A percentile compares a stretch with the other conserved stretches of the same genome.
These are phyloP conservation scores for Colletotrichum sublineola DNA, from an alignment of 2,329 filamentous ascomycete genomes.

Conservation along the genomic window DNA sequence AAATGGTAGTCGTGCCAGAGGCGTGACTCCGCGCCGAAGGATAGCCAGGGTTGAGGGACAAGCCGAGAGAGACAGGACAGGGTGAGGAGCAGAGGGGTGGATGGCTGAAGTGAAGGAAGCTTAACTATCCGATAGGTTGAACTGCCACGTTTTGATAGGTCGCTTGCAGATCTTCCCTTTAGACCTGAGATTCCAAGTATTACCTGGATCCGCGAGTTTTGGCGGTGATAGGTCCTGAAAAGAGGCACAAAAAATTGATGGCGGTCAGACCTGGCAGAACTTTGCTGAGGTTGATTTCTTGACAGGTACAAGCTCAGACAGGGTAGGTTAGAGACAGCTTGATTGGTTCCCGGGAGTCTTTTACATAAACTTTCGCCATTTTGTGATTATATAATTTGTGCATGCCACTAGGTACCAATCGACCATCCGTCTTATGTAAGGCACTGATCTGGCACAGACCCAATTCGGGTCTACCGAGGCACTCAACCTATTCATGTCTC, in stretches of 20 bases:
- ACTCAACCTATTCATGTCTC: not conserved
- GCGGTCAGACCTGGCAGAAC: conserved; percentile 38
- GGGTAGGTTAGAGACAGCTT: conserved; percentile 5
- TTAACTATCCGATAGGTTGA: not conserved
- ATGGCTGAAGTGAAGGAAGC: not conserved
- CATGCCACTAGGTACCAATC: not conserved
- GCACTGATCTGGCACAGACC: not conserved
- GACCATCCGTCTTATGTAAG: not conserved
- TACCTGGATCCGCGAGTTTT: not conserved
- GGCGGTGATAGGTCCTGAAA: conserved; percentile 23
- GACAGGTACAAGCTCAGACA: not conserved
- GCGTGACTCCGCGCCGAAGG: conserved; percentile 24
- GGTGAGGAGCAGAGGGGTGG: not conserved
- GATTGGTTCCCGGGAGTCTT: conserved; percentile 14
- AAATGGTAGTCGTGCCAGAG: conserved; percentile 30
- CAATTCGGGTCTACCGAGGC: conserved; percentile 4
- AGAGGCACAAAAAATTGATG: conserved; percentile 28
- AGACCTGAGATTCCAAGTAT: not conserved
- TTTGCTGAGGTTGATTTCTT: conserved; percentile 22
- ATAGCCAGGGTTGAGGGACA: conserved; percentile 34
- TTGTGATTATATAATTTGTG: conserved; percentile 1
- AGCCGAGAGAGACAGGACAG: not conserved
- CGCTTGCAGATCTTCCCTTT: conserved; percentile 2
- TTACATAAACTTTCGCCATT: not conserved
- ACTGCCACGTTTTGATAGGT: conserved; percentile 3